Evolutionary conservation across 2,329 filamentous ascomycete species (phyloP).

Genomic region (Chalaropsis ovoidea): DNA sequence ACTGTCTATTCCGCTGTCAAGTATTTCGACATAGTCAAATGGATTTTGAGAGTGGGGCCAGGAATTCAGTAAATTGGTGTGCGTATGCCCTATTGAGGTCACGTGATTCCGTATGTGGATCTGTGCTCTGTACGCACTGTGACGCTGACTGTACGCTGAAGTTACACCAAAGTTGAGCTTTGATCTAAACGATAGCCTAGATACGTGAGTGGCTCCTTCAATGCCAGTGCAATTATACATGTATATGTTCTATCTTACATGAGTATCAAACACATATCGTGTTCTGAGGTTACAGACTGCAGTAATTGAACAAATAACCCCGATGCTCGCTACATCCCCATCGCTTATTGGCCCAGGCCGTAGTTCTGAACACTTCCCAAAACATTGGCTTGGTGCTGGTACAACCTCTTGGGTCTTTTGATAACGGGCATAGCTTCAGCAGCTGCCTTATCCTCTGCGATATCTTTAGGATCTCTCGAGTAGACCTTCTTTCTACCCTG

Average conservation of each 20-base stretch:
- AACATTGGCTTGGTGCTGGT: slow-evolving; percentile 25
- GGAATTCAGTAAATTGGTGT: slow-evolving; percentile 8
- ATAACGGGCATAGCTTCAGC: slow-evolving; percentile 24
- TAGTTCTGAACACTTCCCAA: slow-evolving; percentile 35
- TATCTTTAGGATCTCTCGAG: slow-evolving; percentile 26
- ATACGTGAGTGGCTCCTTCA: not conserved
- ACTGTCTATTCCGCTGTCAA: not conserved
- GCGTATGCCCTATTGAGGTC: slow-evolving; percentile 17
- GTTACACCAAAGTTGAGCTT: not conserved
- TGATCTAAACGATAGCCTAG: not conserved
- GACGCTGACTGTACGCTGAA: not conserved
- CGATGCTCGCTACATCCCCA: not conserved
- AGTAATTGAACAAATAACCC: slow-evolving; percentile 7
- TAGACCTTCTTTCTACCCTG: slow-evolving; percentile 34
- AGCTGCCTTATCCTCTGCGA: slow-evolving; percentile 33
- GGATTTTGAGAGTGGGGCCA: slow-evolving; percentile 9
- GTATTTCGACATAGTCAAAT: slow-evolving; percentile 20
- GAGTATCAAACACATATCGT: not conserved
- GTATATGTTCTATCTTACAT: slow-evolving; percentile 25
- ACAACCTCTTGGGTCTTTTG: slow-evolving; percentile 6
- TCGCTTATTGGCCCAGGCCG: slow-evolving; percentile 30
- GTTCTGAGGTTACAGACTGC: not conserved
- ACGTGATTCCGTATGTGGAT: slow-evolving; percentile 9
- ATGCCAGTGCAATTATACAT: slow-evolving; percentile 24
- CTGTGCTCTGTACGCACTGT: not conserved